Evolutionary conservation across 495 filamentous ascomycete species (phyloP).

Genomic region (Neurospora terricola): DNA sequence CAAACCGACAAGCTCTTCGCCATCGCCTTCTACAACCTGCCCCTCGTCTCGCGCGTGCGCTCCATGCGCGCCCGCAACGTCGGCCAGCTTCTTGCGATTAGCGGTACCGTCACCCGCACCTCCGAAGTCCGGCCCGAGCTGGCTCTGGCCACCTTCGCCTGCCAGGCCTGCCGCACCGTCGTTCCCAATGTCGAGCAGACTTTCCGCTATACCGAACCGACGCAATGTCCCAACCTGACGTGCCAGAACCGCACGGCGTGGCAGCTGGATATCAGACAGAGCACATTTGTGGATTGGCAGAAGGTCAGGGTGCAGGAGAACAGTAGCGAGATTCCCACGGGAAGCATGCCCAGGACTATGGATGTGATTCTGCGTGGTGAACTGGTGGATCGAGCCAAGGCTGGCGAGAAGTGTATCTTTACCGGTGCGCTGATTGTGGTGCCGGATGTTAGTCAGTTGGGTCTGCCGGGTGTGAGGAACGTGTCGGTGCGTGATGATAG

Average conservation of each 20-base stretch:
- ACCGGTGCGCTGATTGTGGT: constrained; percentile 94
- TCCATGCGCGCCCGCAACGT: constrained; percentile 85
- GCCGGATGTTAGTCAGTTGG: constrained; percentile 91
- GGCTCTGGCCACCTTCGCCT: constrained; percentile 84
- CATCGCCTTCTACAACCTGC: constrained; percentile 92
- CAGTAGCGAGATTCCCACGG: constrained; percentile 93
- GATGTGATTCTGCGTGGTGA: constrained; percentile 96
- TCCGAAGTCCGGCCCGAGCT: constrained; percentile 94
- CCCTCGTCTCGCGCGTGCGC: constrained; percentile 83
- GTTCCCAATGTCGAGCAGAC: constrained; percentile 92
- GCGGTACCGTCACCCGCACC: constrained; percentile 90
- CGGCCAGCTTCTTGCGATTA: constrained; percentile 86
- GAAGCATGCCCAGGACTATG: constrained; percentile 97
- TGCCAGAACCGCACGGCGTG: constrained; percentile 85
- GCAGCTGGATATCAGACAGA: constrained; percentile 92
- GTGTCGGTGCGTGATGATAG: constrained; percentile 83
- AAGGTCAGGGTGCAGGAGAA: constrained; percentile 97
- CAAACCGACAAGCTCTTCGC: constrained; percentile 95
- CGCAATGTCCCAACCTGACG: constrained; percentile 86
- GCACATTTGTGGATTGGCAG: constrained; percentile 98
- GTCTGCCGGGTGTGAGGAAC: constrained; percentile 75
- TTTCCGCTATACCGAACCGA: constrained; percentile 93
- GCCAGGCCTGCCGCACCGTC: constrained; percentile 72
- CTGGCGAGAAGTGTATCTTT: constrained; percentile 96
- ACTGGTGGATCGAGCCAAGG: constrained; percentile 94